Evolutionary conservation across 768 basidiomycete species (phyloP), one percentile per base, ranked within the genome.

Genomic region (Macrolepiota fuliginosa): DNA sequence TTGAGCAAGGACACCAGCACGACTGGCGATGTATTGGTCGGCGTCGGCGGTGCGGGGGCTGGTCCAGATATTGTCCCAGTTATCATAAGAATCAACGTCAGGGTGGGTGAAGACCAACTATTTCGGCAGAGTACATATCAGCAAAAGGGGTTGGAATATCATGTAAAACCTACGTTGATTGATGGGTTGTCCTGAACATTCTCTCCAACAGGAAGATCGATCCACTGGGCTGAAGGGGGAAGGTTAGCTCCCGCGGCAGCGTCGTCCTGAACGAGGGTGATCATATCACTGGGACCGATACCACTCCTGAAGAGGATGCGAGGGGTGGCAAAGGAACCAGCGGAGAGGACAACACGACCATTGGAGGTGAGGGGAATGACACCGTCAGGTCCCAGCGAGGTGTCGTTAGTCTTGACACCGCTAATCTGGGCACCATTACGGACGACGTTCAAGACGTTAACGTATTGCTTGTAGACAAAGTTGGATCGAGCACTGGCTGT

Each of bases 71-170:
- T 79, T 64, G 1, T 79, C 81, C 86, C 86, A 88, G 71, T 86
- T 87, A 17, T 87, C 83, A 67, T 87, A 87, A 1, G 83, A 78
- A 66, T 87, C 83, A 62, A 88, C 76, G 39, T 75, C 75, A 3
- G 86, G 85, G 68, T 87, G 86, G 5, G 83, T 86, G 74, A 88
- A 87, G 25, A 87, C 83, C 86, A 71, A 81, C 84, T 61, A 10
- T 39, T 42, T 13, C 40, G n/a, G 15, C 17, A n/a, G 40, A 42
- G n/a, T n/a, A n/a, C n/a, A 17, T 17, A 58, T 19, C 27, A 4
- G 25, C 40, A n/a, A 27, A 35, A 37, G 60, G 5, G 6, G 2
- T n/a, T 45, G 17, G 1, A 45, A 1, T 45, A 7, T 45, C 4
- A n/a, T 19, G 17, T 9, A n/a, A 19, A n/a, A 74, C 78, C 50